phyloP scores from a whole-genome alignment of 1,284 basidiomycete genomes.

The Cutaneotrichosporon sp. region DNA sequence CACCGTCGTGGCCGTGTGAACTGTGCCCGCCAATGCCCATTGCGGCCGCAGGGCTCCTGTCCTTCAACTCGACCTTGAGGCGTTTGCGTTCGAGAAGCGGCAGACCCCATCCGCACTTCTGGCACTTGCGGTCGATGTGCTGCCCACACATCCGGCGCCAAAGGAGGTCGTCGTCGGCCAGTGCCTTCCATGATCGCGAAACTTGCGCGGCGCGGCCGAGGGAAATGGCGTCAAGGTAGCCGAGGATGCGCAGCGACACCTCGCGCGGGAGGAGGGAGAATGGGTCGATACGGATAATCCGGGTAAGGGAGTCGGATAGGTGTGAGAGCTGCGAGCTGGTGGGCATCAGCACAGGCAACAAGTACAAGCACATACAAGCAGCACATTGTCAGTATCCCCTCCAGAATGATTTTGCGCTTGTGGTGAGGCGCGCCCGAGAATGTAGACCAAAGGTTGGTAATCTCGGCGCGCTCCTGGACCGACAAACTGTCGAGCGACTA shows the following conservation, averaged over 20 bases:
- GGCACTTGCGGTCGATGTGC: conserved; percentile 95
- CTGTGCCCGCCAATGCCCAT: conserved; percentile 38
- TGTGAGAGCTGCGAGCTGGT: conserved; percentile 79
- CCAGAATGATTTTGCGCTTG: conserved; percentile 86
- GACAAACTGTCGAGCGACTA: conserved; percentile 92
- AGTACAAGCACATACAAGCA: conserved; percentile 60
- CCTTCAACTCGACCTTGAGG: conserved; percentile 47
- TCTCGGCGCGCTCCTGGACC: conserved; percentile 76
- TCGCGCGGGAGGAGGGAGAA: conserved; percentile 88
- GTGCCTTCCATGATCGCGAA: conserved; percentile 71
- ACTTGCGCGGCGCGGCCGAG: conserved; percentile 96
- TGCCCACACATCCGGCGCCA: conserved; percentile 98
- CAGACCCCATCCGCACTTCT: conserved; percentile 96
- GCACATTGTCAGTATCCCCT: conserved; percentile 98
- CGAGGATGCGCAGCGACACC: conserved; percentile 80
- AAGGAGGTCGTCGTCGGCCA: conserved; percentile 93
- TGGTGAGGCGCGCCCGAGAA: conserved; percentile 92
- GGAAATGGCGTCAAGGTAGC: conserved; percentile 89
- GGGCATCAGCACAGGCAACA: conserved; percentile 1
- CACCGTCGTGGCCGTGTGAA: conserved; percentile 23
- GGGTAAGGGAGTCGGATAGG: conserved; percentile 81
- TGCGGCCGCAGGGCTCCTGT: conserved; percentile 35
- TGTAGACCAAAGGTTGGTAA: conserved; percentile 92
- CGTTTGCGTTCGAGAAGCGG: conserved; percentile 67
- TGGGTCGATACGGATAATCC: conserved; percentile 92